Evolutionary conservation across 768 basidiomycete genomes (phyloP).

Genomic region (Tylopilus vinaceipallidus): DNA sequence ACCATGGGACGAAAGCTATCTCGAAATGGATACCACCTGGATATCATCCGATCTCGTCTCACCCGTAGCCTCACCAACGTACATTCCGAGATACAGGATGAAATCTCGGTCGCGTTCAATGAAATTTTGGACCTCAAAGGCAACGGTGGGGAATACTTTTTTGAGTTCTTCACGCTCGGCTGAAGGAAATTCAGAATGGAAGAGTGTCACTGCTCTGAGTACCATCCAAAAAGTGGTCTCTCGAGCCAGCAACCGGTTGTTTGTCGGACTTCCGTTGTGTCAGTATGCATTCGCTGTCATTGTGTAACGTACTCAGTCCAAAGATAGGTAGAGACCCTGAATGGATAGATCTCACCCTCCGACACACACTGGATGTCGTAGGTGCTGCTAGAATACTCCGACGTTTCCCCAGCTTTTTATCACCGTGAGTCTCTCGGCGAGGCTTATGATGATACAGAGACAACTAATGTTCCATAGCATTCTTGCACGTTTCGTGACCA

Average conservation of each 20-base stretch:
- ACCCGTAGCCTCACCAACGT: conserved; percentile 34
- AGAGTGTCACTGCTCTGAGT: conserved; percentile 26
- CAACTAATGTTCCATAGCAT: not conserved
- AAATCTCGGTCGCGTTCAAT: conserved; percentile 40
- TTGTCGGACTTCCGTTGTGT: conserved; percentile 42
- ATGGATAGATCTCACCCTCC: conserved; percentile 4
- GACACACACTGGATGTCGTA: not conserved
- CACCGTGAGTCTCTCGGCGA: not conserved
- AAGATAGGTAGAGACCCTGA: not conserved
- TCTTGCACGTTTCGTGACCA: not conserved
- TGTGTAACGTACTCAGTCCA: no score
- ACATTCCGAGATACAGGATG: conserved; percentile 20
- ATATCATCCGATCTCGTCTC: conserved; percentile 28
- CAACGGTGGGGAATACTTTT: conserved; percentile 9
- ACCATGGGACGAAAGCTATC: conserved; percentile 36
- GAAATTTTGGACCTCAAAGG: conserved; percentile 32
- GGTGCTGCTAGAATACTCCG: not conserved
- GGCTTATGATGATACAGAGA: no score
- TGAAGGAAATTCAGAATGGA: conserved; percentile 38
- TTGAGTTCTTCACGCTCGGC: not conserved
- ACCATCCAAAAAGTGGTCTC: conserved; percentile 14
- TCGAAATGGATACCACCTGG: conserved; percentile 32
- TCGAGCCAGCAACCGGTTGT: conserved; percentile 38
- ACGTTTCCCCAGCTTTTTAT: not conserved
- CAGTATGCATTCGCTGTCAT: no score